Base-by-base conservation (phyloP, 352 stramenopile species). In the Phytopythium litorale region DNA sequence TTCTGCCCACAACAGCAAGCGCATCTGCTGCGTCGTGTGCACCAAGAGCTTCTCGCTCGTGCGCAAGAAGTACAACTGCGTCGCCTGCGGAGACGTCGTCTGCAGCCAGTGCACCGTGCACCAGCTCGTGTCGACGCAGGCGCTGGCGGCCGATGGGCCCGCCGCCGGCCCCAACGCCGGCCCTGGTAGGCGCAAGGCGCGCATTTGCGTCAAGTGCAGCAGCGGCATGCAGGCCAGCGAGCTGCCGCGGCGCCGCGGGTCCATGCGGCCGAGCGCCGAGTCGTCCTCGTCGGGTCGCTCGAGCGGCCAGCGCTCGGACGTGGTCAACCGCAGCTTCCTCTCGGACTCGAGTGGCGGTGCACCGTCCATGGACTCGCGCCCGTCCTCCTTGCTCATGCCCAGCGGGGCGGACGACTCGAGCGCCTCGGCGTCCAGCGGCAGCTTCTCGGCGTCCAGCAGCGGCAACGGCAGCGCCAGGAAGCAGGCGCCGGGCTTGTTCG, bases 51-150 rank as follows among this genome's bases (percentile, higher is more conserved):
- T 94, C 61, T 92, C 85, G 23, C 75, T 94, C 25, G 81, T 94
- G 46, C 75, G 85, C 25, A 94, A 94, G 64, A 94, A 94, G 61
- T 91, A 94, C 69, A 91, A 91, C 56, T 94, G 85, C 59, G 79
- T 74, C 16, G 85, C 73, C 32, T 94, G 85, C 55, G 85, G 85
- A 49, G 85, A 94, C 37, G 85, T 94, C 40, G 88, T 94, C 46
- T 94, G 85, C 64, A 88, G 74, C 55, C 81, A 90, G 61, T 94
- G 85, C 55, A 89, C 81, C 54, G 73, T 94, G 16, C 73, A 87
- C 23, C 76, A 94, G 71, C 71, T 89, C n/a, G 80, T 94, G 48
- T 80, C 79, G 21, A 63, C 79, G 2, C 76, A 78, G 30, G 63
- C 73, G 57, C 56, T 75, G 8, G 67, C 59, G 7, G 56, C 63